Evolutionary conservation across 495 filamentous ascomycete genomes (phyloP).

Genomic region (Lasiosphaeris hirsuta): DNA sequence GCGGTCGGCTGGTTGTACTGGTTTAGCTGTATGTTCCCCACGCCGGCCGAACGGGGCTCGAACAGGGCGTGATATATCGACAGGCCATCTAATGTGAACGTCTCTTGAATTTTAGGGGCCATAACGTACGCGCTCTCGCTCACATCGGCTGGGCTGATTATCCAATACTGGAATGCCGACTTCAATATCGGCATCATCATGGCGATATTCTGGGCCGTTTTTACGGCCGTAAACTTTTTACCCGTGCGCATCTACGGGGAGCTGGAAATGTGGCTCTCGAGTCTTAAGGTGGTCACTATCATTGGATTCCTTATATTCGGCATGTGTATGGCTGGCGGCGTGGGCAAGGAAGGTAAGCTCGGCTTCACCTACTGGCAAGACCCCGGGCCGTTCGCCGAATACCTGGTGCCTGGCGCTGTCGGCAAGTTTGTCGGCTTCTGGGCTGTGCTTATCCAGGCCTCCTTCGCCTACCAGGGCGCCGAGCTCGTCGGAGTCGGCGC

Average conservation of each 20-base stretch:
- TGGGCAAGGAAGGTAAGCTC: conserved; percentile 59
- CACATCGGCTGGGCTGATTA: conserved; percentile 68
- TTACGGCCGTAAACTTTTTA: conserved; percentile 64
- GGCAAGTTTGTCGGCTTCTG: conserved; percentile 48
- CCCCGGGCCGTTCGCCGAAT: conserved; percentile 64
- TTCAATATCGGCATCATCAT: conserved; percentile 65
- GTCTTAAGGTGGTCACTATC: conserved; percentile 72
- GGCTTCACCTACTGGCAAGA: conserved; percentile 70
- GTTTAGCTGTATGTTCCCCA: conserved; percentile 37
- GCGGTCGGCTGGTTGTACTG: conserved; percentile 69
- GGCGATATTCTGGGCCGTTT: conserved; percentile 68
- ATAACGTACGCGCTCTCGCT: conserved; percentile 75
- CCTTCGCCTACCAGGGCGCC: conserved; percentile 48
- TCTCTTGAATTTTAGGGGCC: conserved; percentile 27
- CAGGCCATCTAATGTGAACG: background rate
- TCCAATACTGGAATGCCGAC: conserved; percentile 66
- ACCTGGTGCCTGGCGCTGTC: conserved; percentile 39
- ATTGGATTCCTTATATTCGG: conserved; percentile 65
- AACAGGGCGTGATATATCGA: background rate
- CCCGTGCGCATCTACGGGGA: conserved; percentile 68
- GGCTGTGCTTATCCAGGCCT: conserved; percentile 45
- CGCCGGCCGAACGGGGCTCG: background rate
- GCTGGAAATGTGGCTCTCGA: conserved; percentile 71
- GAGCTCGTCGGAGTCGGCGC: conserved; percentile 67
- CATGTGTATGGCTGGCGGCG: conserved; percentile 66